Percentiles rank a stretch among this genome's conserved stretches.
Evolutionary conservation across 2,329 filamentous ascomycete genomes (phyloP).

Genomic region (Fusarium luffae): DNA sequence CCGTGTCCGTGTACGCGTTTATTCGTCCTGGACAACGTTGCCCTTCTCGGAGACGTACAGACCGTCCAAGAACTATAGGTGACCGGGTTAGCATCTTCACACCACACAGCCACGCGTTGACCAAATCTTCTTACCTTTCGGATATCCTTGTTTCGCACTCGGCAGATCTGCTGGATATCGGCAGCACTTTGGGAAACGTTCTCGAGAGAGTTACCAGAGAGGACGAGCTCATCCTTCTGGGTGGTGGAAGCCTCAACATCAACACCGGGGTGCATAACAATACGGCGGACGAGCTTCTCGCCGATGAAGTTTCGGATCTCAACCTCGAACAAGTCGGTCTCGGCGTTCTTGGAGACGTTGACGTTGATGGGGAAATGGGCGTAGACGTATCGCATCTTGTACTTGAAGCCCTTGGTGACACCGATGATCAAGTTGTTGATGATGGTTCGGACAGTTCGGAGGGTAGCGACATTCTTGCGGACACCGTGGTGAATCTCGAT

Average conservation of each 20-base stretch:
- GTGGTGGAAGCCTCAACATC: conserved; percentile 88
- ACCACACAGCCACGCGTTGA: neutral
- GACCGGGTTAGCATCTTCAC: conserved; percentile 39
- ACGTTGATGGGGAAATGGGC: conserved; percentile 99
- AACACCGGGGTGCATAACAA: conserved; percentile 90
- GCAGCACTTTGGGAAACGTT: conserved; percentile 97
- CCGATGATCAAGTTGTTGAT: conserved; percentile 99
- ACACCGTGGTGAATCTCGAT: conserved; percentile 99
- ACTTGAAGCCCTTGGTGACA: conserved; percentile 99
- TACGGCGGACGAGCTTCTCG: conserved; percentile 98
- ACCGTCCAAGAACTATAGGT: conserved; percentile 93
- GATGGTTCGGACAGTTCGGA: conserved; percentile 96
- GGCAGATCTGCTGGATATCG: conserved; percentile 99
- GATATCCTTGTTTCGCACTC: conserved; percentile 99
- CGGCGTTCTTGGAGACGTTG: conserved; percentile 95
- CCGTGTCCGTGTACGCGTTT: conserved; percentile 55
- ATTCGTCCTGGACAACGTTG: conserved; percentile 87
- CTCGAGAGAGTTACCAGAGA: conserved; percentile 95
- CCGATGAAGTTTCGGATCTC: conserved; percentile 99
- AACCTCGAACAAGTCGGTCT: conserved; percentile 88
- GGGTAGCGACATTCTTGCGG: conserved; percentile 97
- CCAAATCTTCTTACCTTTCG: conserved; percentile 76
- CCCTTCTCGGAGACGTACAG: conserved; percentile 99
- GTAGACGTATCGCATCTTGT: conserved; percentile 99
- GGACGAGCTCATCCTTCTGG: conserved; percentile 97